These are phyloP conservation scores for Geranomyces michiganensis DNA, from an alignment of 192 early-diverging fungal genomes.

Conservation along the genomic window DNA sequence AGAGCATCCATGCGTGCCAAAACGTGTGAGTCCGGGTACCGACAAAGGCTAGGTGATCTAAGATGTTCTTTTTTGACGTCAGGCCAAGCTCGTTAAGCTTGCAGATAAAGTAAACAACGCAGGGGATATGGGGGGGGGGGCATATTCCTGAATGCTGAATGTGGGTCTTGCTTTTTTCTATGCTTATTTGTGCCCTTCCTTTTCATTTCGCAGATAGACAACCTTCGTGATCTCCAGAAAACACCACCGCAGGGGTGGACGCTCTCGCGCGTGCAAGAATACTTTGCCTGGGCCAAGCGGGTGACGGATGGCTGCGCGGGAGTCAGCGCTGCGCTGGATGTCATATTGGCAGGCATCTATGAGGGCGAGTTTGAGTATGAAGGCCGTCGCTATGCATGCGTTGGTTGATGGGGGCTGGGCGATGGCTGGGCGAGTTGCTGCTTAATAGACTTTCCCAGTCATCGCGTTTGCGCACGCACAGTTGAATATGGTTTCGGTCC, in stretches of 20 bases:
- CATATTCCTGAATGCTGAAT: background rate
- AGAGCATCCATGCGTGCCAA: conserved; percentile 3
- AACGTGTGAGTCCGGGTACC: too few relatives aligned
- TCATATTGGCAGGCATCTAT: conserved; percentile 51
- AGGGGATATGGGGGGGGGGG: background rate
- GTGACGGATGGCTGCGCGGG: conserved; percentile 59
- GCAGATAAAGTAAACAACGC: conserved; percentile 57
- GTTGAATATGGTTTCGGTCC: too few relatives aligned
- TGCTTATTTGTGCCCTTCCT: too few relatives aligned
- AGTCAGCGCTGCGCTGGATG: conserved; percentile 44
- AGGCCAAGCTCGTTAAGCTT: conserved; percentile 68
- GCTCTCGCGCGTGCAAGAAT: conserved; percentile 50
- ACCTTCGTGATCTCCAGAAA: conserved; percentile 57
- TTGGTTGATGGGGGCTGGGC: too few relatives aligned
- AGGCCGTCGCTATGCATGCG: too few relatives aligned
- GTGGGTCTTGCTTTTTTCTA: too few relatives aligned
- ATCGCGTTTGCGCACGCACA: too few relatives aligned
- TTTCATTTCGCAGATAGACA: conserved; percentile 42
- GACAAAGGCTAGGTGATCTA: too few relatives aligned
- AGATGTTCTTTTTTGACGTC: background rate
- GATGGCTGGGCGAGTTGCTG: too few relatives aligned
- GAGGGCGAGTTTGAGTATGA: conserved; percentile 11
- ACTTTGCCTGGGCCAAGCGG: conserved; percentile 63
- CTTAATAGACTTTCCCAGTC: too few relatives aligned
- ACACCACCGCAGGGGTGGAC: conserved; percentile 55